Evolutionary conservation across 2,329 filamentous ascomycete genomes (phyloP).

Genomic region (Pseudocercospora ulei): DNA sequence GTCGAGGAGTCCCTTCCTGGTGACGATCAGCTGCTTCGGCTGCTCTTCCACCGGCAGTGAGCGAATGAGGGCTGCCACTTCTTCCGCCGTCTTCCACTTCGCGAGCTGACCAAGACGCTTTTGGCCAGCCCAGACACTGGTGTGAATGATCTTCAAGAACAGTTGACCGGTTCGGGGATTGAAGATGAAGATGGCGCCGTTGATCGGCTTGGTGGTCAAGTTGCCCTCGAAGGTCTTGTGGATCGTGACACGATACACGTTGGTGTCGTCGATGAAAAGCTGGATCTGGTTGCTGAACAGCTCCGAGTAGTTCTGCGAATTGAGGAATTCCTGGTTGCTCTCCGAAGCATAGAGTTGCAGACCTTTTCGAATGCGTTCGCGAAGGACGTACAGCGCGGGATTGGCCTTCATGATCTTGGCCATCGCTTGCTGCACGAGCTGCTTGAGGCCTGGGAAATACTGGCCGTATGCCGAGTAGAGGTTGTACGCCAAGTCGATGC

Average conservation of each 20-base stretch:
- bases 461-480: conserved; percentile 96
- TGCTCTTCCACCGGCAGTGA: conserved; percentile 96
- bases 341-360: conserved; percentile 95
- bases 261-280: conserved; percentile 97
- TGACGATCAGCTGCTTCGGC: conserved; percentile 96
- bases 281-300: conserved; percentile 98
- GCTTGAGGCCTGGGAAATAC: conserved; percentile 96
- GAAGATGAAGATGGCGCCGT: conserved; percentile 99
- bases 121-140: conserved; percentile 96
- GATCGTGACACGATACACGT: conserved; percentile 97
- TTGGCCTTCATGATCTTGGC: conserved; percentile 99
- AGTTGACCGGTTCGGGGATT: conserved; percentile 96
- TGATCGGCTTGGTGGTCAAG: conserved; percentile 97
- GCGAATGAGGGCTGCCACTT: conserved; percentile 93
- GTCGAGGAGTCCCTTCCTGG: conserved; percentile 90
- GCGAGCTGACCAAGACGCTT: conserved; percentile 97
- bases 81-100: conserved; percentile 99
- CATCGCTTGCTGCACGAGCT: conserved; percentile 94
- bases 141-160: conserved; percentile 99
- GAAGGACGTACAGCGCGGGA: conserved; percentile 86
- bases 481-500: conserved; percentile 95
- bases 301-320: conserved; percentile 98
- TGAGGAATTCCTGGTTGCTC: conserved; percentile 97
- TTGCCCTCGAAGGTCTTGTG: conserved; percentile 99
- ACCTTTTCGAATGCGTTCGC: conserved; percentile 96